Evolutionary conservation across 345 rosid species (phyloP).

Genomic region (Populus tremula): DNA sequence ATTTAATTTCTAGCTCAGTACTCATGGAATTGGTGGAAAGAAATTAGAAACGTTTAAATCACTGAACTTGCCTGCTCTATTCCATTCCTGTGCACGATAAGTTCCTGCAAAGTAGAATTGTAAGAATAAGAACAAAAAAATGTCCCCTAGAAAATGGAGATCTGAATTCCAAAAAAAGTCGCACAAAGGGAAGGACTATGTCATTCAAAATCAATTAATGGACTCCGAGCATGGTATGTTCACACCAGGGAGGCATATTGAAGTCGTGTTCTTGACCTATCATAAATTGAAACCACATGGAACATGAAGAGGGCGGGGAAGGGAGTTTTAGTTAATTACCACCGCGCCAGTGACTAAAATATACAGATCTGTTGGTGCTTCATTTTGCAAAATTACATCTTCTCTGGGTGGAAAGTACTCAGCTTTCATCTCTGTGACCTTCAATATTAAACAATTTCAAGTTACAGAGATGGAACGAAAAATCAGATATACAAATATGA

Average conservation of each 20-base stretch:
- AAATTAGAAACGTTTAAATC: constrained; percentile 1
- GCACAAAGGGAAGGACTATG: background rate
- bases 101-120: constrained; percentile 47
- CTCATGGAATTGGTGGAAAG: background rate
- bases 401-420: constrained; percentile 94
- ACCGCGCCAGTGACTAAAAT: constrained; percentile 76
- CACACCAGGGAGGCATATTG: background rate
- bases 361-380: constrained; percentile 85
- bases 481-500: background rate
- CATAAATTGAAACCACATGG: background rate
- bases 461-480: background rate
- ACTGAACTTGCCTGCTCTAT: constrained; percentile 57
- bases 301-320: background rate
- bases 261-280: background rate
- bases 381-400: constrained; percentile 85
- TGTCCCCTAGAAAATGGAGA: background rate
- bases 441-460: constrained; percentile 10
- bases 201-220: background rate
- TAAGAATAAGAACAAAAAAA: constrained; percentile 16
- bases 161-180: background rate
- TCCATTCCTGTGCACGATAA: constrained; percentile 48
- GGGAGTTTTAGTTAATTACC: constrained; percentile 37
- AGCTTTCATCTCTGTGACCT: constrained; percentile 90
- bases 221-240: background rate
- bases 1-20: background rate